phyloP scores from a whole-genome alignment of 306 rosid species.

The Cucumis cinereus region DNA sequence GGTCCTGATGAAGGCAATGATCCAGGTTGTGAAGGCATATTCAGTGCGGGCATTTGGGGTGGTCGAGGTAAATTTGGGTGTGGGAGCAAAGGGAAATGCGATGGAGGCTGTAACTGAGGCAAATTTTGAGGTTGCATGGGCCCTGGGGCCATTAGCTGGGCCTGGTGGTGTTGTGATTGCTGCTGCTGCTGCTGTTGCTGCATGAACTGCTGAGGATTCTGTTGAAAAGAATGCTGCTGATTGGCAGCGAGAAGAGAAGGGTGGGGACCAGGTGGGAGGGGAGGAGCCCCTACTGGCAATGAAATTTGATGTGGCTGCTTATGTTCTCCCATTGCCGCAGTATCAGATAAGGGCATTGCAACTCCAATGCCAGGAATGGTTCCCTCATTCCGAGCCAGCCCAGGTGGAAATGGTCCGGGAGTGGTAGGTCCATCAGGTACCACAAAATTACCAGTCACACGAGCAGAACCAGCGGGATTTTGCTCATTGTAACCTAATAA shows the following conservation, averaged over 20 bases:
- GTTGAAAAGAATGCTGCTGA: constrained; percentile 81
- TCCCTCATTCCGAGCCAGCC: constrained; percentile 84
- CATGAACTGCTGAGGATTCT: constrained; percentile 74
- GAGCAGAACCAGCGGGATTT: constrained; percentile 56
- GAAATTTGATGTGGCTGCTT: constrained; percentile 68
- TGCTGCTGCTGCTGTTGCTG: constrained; percentile 56
- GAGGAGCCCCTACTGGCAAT: constrained; percentile 76
- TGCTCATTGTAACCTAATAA: constrained; percentile 75
- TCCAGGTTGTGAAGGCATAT: constrained; percentile 63
- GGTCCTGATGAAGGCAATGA: constrained; percentile 40
- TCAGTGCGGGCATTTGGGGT: constrained; percentile 67
- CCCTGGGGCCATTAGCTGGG: constrained; percentile 64
- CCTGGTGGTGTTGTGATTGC: constrained; percentile 8
- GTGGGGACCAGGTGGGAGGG: constrained; percentile 99
- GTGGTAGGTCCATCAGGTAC: constrained; percentile 73
- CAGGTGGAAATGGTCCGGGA: constrained; percentile 84
- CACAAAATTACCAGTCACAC: constrained; percentile 50
- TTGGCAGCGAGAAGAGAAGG: constrained; percentile 82
- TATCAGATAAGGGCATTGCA: constrained; percentile 84
- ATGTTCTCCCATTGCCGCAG: constrained; percentile 57
- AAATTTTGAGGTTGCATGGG: constrained; percentile 69
- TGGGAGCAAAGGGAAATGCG: constrained; percentile 79
- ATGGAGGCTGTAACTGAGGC: constrained; percentile 75
- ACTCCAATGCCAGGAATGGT: constrained; percentile 94
- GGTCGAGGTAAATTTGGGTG: constrained; percentile 85